Conservation (phyloP, 306 rosid genomes). For the Rosa rugosa region DNA sequence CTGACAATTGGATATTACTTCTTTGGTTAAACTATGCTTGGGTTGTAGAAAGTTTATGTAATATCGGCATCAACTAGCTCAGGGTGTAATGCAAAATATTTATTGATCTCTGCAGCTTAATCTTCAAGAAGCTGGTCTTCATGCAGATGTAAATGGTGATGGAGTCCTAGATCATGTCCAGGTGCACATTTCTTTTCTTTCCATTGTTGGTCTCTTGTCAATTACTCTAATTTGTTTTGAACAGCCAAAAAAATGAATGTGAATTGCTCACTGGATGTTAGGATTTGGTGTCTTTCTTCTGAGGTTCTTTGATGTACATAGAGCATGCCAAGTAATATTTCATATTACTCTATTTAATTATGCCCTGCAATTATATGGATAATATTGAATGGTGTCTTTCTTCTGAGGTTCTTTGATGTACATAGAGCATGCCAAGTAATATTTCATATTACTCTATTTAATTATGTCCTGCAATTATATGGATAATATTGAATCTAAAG, state of each 20-base stretch:
- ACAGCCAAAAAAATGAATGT: not conserved
- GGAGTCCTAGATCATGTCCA: constrained; percentile 99
- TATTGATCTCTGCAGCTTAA: constrained; percentile 67
- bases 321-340: not conserved
- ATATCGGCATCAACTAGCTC: constrained; percentile 5
- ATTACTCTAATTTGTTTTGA: not conserved
- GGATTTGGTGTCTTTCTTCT: not conserved
- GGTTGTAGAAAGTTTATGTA: constrained; percentile 11
- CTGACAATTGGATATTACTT: not conserved
- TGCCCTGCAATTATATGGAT: not conserved
- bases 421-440: not conserved
- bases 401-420: not conserved
- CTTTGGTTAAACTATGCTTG: not conserved
- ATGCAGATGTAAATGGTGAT: constrained; percentile 97
- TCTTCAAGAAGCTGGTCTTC: constrained; percentile 98
- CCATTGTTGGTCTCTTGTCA: constrained; percentile 6
- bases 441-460: not conserved
- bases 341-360: not conserved
- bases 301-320: not conserved
- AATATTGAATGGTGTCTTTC: not conserved
- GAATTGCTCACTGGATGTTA: not conserved
- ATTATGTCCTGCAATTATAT: not conserved
- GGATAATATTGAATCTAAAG: not conserved
- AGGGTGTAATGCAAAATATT: constrained; percentile 26
- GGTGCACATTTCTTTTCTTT: constrained; percentile 47